These are phyloP conservation scores for Cyclostephanos invisitatus DNA, from an alignment of 108 stramenopile genomes.

Conservation along the genomic window DNA sequence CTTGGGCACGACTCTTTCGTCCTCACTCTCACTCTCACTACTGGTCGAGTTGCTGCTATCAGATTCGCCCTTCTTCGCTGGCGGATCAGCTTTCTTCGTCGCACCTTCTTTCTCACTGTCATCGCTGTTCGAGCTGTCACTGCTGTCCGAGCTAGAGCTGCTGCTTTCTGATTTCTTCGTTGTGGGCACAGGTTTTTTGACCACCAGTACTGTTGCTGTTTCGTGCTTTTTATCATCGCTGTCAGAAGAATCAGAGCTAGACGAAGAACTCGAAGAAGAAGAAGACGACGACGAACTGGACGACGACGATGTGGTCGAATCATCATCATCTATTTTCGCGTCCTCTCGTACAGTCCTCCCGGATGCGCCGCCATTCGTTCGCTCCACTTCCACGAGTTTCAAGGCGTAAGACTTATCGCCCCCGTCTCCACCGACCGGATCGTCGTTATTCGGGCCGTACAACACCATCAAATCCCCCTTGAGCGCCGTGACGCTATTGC, in stretches of 20 bases:
- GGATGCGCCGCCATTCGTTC: background rate
- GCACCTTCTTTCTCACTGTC: constrained; percentile 24
- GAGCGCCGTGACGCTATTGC: constrained; percentile 26
- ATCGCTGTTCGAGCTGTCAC: constrained; percentile 14
- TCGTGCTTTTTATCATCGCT: constrained; percentile 26
- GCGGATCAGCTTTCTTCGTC: background rate
- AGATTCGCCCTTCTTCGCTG: constrained; percentile 28
- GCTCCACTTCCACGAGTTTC: constrained; percentile 24
- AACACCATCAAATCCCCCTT: constrained; percentile 45
- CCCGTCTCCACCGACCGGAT: background rate
- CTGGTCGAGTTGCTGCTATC: constrained; percentile 15
- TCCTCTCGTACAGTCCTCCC: constrained; percentile 6
- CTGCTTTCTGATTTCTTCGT: constrained; percentile 14
- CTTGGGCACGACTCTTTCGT: constrained; percentile 11
- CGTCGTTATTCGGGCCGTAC: constrained; percentile 28
- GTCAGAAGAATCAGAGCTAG: constrained; percentile 29
- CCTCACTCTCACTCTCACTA: constrained; percentile 22
- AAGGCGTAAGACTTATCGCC: constrained; percentile 21
- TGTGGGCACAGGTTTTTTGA: background rate
- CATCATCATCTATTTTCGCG: constrained; percentile 15
- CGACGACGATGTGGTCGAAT: constrained; percentile 34
- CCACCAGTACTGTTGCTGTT: constrained; percentile 4
- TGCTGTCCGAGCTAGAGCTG: constrained; percentile 10
- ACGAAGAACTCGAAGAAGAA: constrained; percentile 18
- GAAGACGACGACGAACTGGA: constrained; percentile 32